Conservation (phyloP, 495 filamentous ascomycete species). For the Trichoderma reesei region DNA sequence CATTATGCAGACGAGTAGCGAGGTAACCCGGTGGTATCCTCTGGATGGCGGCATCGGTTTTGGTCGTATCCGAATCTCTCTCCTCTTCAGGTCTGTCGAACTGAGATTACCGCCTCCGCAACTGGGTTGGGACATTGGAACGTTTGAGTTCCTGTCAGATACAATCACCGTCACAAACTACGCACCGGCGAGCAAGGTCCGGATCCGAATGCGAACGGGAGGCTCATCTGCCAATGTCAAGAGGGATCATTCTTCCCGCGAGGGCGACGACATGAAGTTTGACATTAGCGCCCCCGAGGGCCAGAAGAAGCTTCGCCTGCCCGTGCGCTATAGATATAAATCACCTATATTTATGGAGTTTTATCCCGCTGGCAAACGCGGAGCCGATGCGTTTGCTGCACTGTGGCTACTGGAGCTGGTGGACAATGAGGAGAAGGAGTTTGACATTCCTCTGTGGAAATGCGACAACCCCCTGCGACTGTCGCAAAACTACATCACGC, state of each 20-base stretch:
- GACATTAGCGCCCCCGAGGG: conserved; percentile 42
- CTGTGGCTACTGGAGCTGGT: conserved; percentile 79
- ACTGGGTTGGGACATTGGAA: conserved; percentile 84
- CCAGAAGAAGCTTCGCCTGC: conserved; percentile 55
- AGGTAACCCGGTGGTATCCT: conserved; percentile 54
- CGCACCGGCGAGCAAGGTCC: conserved; percentile 53
- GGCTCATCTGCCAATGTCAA: conserved; percentile 67
- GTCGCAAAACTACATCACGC: conserved; percentile 84
- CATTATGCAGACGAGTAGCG: conserved; percentile 73
- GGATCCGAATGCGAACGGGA: conserved; percentile 74
- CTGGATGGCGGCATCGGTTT: conserved; percentile 62
- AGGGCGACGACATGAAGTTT: conserved; percentile 51
- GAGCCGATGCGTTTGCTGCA: conserved; percentile 61
- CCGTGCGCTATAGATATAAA: conserved; percentile 81
- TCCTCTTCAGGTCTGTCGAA: conserved; percentile 80
- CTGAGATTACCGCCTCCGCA: conserved; percentile 69
- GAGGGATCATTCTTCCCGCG: conserved; percentile 43
- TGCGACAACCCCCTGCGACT: conserved; percentile 63
- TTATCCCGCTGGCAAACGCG: conserved; percentile 54
- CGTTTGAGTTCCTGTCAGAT: conserved; percentile 72
- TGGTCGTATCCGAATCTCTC: conserved; percentile 78
- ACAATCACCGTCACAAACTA: conserved; percentile 51
- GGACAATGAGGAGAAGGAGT: conserved; percentile 63
- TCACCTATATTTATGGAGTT: conserved; percentile 86
- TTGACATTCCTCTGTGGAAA: conserved; percentile 81